phyloP scores from a whole-genome alignment of 75 land plant genomes.

The Pinus albicaulis region DNA sequence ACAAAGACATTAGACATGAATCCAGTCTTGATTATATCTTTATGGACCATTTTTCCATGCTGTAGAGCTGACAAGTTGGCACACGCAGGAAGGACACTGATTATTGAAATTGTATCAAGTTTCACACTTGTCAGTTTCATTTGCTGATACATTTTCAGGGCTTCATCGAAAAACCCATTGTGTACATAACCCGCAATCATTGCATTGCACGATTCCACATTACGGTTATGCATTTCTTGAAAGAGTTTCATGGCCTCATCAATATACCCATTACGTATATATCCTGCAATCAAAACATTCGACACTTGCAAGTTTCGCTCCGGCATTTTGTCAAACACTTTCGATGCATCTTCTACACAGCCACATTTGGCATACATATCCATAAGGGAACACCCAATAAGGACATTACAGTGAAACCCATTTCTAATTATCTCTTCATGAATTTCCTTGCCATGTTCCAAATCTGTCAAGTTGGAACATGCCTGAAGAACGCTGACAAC shows the following conservation, averaged over 20 bases:
- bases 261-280: constrained; percentile 11
- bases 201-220: constrained; percentile 5
- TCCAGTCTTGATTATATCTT: constrained; percentile 1
- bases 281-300: constrained; percentile 21
- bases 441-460: too few relatives aligned
- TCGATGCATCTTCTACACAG: constrained; percentile 3
- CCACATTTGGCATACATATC: constrained; percentile 24
- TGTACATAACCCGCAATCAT: constrained; percentile 19
- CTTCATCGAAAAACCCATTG: constrained; percentile 5
- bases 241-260: constrained; percentile 2
- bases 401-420: background rate
- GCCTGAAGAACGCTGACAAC: too few relatives aligned
- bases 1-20: background rate
- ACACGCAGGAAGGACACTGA: constrained; percentile 1
- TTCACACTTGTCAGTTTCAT: background rate
- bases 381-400: constrained; percentile 14
- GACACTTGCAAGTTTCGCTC: constrained; percentile 16
- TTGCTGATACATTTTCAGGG: background rate
- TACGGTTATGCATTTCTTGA: constrained; percentile 7
- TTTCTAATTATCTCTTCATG: too few relatives aligned
- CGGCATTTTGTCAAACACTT: constrained; percentile 7
- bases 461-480: too few relatives aligned
- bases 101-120: background rate
- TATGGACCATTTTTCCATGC: constrained; percentile 8
- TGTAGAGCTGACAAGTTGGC: background rate